Conservation (phyloP, 2,329 filamentous ascomycete species). For the Fonsecaea pugnacius region DNA sequence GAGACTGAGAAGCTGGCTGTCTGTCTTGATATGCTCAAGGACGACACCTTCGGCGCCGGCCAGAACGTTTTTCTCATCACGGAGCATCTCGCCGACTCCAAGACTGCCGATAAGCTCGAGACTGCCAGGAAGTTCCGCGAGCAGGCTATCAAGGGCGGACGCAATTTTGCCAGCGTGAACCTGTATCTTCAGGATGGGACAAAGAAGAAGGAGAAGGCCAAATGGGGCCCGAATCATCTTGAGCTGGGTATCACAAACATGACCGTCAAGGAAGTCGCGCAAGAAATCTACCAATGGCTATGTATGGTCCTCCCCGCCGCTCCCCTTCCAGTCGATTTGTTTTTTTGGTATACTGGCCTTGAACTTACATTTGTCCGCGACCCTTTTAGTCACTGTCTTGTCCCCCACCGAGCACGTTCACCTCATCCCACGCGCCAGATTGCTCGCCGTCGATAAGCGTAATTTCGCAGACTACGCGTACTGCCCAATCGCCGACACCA, state of each 20-base stretch:
- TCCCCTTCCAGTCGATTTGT: not conserved
- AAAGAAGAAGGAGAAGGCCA: constrained; percentile 4
- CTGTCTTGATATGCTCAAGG: constrained; percentile 12
- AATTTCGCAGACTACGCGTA: constrained; percentile 33
- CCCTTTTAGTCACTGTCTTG: constrained; percentile 30
- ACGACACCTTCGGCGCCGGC: constrained; percentile 5
- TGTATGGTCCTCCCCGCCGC: constrained; percentile 25
- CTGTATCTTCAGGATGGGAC: constrained; percentile 18
- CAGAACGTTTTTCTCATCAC: constrained; percentile 23
- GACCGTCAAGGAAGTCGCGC: constrained; percentile 24
- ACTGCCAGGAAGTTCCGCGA: constrained; percentile 22
- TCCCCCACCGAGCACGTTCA: constrained; percentile 33
- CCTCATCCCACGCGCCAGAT: constrained; percentile 32
- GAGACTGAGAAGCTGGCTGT: constrained; percentile 12
- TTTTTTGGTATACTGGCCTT: not conserved
- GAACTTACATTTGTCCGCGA: not conserved
- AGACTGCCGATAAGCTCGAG: constrained; percentile 24
- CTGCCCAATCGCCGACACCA: constrained; percentile 30
- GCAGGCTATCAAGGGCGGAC: constrained; percentile 28
- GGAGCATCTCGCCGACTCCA: constrained; percentile 19
- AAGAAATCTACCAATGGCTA: constrained; percentile 33
- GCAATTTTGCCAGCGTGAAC: constrained; percentile 34
- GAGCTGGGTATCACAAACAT: constrained; percentile 27
- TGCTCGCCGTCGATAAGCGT: constrained; percentile 29
- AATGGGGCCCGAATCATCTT: constrained; percentile 35